Base-by-base conservation (phyloP, 139 green algal species). In the Gonium pectorale region DNA sequence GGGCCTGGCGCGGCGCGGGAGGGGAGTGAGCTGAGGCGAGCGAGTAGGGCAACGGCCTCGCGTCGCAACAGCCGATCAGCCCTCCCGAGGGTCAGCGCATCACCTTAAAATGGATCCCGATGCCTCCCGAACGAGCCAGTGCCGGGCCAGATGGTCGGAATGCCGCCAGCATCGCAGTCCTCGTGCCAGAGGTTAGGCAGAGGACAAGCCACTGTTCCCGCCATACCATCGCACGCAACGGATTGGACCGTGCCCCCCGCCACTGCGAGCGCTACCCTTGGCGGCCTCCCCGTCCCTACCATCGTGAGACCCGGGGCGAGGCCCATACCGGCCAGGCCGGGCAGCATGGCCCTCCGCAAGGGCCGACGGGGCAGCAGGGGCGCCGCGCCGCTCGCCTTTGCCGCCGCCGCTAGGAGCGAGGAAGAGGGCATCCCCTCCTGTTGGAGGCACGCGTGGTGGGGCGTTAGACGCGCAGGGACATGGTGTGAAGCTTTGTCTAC, bases 311-410 rank as follows among this genome's bases (percentile, higher is more conserved):
- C 19, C 7, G 54, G 54, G 31, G 35, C 2, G 26, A 2, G 19
- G 24, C 26, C 37, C 59, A 82, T 54, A 59, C 54, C 40, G 40
- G 33, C 5, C 75, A 82, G 59, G 40, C 75, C 75, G 11, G 56
- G 75, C 27, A 82, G 41, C 19, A 82, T 59, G 17, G 75, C 41
- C 24, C 33, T 33, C 40, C 75, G 75, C 2, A 40, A n/a, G 7
- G 75, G 5, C n/a, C 75, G 56, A 7, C 15, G 4, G 29, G 75
- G 75, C 24, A 82, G 56, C 51, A 71, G 8, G 17, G 75, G 75
- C 37, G 37, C n/a, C 5, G 54, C 37, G 22, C 21, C 37, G 64
- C 64, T 35, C 5, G 11, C 62, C 31, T 41, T 40, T 19, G 19
- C 62, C 9, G 62, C 62, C 6, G 62, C 29, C 5, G 62, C 64